Percentiles rank a stretch among this genome's conserved stretches.
phyloP scores from a whole-genome alignment of 2,329 filamentous ascomycete genomes.

The Talaromyces rugulosus region DNA sequence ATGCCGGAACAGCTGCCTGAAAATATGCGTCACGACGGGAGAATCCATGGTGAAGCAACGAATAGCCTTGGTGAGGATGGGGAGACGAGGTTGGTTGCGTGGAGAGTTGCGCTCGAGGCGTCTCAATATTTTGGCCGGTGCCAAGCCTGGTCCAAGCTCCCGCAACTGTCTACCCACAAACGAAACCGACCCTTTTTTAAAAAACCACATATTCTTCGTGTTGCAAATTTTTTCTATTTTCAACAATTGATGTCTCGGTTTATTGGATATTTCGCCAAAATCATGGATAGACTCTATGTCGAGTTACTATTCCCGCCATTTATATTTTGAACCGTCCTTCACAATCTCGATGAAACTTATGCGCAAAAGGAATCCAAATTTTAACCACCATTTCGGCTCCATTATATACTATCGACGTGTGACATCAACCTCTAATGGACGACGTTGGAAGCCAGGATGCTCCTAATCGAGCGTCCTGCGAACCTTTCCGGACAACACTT shows the following conservation, averaged over 20 bases:
- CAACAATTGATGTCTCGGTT: neutral
- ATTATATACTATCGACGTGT: neutral
- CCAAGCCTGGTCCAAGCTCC: neutral
- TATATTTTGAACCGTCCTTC: neutral
- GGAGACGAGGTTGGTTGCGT: conserved; percentile 17
- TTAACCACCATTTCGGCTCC: neutral
- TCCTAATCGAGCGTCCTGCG: neutral
- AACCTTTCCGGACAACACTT: neutral
- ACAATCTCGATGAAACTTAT: neutral
- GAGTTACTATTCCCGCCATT: neutral
- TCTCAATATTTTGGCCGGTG: neutral
- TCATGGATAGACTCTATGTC: neutral
- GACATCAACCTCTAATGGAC: neutral
- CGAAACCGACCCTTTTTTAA: neutral
- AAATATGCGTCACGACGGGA: conserved; percentile 69
- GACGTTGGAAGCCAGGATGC: neutral
- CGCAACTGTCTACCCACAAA: neutral
- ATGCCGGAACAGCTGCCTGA: conserved; percentile 79
- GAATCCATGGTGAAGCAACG: conserved; percentile 66
- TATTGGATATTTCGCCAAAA: neutral
- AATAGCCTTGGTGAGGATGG: conserved; percentile 10
- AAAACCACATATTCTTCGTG: neutral
- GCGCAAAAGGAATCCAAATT: neutral
- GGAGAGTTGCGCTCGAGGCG: conserved; percentile 12
- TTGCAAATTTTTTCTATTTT: neutral